Base-by-base conservation (phyloP, 164 flowering plant genomes). In the Dillenia turbinata region DNA sequence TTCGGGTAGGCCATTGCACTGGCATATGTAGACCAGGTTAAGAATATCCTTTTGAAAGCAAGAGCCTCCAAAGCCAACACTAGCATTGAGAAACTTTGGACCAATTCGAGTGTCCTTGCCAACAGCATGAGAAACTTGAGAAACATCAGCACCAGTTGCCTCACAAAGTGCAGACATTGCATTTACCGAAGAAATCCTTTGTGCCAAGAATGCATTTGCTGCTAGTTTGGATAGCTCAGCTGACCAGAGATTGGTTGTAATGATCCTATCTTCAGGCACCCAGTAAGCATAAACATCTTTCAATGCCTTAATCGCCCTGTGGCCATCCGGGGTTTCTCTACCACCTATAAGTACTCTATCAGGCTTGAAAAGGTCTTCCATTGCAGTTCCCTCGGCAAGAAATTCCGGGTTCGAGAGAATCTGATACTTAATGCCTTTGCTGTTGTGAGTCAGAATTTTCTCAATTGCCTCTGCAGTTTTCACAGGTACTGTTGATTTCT, bases 161-260 rank as follows among this genome's bases (percentile, higher is more conserved):
- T 80, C 81, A 52, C 81, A 79, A 43, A 82, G 80, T 12, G 84
- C 86, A 12, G 86, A 82, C 84, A 83, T 83, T 46, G 86, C 86
- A 69, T 79, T 82, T 13, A 82, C 79, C 2, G 86, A 82, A 2
- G 83, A 82, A 59, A 82, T 82, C 66, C 86, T 79, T 68, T 82
- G 82, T n/a, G 82, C 84, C 72, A 83, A 68, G 70, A 83, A 83
- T 49, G 85, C 85, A 59, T 83, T 84, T 33, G 85, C 85, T 9
- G 88, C 83, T 0, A 81, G 81, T 81, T 81, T 84, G 0, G 85
- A 77, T 8, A 81, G 83, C 78, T 81, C 83, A 1, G 85, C 81
- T 14, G 85, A 81, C 85, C 85, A 81, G 2, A 81, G 75, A 54
- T 79, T 81, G 55, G 85, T 77, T 43, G 71, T 40, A 1, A 81